Evolutionary conservation across 495 filamentous ascomycete species (phyloP), one percentile per base, ranked within the genome.

Genomic region (Geoglossum glabrum): DNA sequence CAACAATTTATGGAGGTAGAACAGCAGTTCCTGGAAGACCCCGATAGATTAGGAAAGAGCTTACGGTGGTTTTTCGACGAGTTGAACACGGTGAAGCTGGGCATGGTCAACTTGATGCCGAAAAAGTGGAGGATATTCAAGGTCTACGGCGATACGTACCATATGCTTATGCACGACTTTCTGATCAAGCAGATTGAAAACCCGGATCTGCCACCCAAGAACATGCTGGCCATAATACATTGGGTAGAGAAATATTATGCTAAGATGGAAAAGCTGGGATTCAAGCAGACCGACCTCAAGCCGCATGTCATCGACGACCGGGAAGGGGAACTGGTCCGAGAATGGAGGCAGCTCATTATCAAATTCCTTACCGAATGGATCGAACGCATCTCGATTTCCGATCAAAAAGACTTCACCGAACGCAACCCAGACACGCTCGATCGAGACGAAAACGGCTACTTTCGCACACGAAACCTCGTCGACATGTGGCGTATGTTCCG

Each of bases 401-500:
- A 97, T 67, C 79, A 73, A 63, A 82, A 79, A 60, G 82, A 85
- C 55, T 90, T 99, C 67, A 73, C 80, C 50, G 79, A 85, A 31
- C 78, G 90, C 27, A 81, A 77, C 56, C 79, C 84, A 27, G 83
- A 87, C 58, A 82, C 87, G 60, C 74, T 95, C 55, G 88, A 94
- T 64, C 84, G 79, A 57, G 87, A 93, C 67, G 80, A 87, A 60
- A 84, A 90, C 64, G 86, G 85, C 57, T 84, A 82, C 63, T 89
- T 94, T 76, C 85, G 87, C 26, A 96, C 87, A 40, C 85, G 84
- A 69, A 92, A 86, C 28, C 72, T 95, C 57, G 83, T 85, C 59
- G 88, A 94, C 62, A 85, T 97, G 82, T 99, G 93, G 87, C 83
- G 86, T 46, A 97, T 99, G 92, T 74, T 99, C 51, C 79, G 86